phyloP scores from a whole-genome alignment of 768 basidiomycete genomes.

The Mycena haematopus region DNA sequence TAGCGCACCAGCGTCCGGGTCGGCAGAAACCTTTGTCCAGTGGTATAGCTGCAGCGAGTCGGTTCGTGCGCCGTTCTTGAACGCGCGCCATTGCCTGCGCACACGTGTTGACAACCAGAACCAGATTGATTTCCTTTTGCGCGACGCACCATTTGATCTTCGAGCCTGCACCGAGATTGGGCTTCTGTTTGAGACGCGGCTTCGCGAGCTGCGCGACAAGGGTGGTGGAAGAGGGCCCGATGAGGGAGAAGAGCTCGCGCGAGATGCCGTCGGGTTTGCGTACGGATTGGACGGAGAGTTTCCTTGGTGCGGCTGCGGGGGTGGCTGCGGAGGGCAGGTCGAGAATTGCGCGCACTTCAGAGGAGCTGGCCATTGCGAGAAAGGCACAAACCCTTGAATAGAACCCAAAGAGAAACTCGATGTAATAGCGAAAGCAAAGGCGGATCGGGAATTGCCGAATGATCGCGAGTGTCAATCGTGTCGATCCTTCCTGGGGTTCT shows the following conservation, averaged over 20 bases:
- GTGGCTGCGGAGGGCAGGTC: constrained; percentile 60
- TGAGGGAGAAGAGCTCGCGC: constrained; percentile 90
- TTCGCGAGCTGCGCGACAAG: constrained; percentile 81
- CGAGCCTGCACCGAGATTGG: constrained; percentile 67
- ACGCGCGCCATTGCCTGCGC: constrained; percentile 76
- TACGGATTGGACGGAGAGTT: constrained; percentile 43
- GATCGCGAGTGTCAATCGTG: too few species aligned
- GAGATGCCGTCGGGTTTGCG: constrained; percentile 91
- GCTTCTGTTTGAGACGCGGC: constrained; percentile 87
- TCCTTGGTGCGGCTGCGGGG: constrained; percentile 57
- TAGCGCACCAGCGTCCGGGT: constrained; percentile 60
- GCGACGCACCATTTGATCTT: constrained; percentile 72
- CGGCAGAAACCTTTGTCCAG: constrained; percentile 76
- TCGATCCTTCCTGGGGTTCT: too few species aligned
- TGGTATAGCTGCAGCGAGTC: constrained; percentile 78
- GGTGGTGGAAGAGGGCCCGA: constrained; percentile 91
- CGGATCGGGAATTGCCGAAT: neutral
- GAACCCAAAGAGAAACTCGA: neutral
- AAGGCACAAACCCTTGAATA: neutral
- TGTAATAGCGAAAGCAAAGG: neutral
- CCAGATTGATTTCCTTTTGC: neutral
- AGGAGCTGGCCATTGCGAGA: constrained; percentile 67
- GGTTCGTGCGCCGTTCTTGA: constrained; percentile 73
- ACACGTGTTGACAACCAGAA: neutral
- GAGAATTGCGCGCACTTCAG: constrained; percentile 86